Evolutionary conservation across 495 filamentous ascomycete species (phyloP), one percentile per base, ranked within the genome.

Genomic region (Cercophora newfieldiana): DNA sequence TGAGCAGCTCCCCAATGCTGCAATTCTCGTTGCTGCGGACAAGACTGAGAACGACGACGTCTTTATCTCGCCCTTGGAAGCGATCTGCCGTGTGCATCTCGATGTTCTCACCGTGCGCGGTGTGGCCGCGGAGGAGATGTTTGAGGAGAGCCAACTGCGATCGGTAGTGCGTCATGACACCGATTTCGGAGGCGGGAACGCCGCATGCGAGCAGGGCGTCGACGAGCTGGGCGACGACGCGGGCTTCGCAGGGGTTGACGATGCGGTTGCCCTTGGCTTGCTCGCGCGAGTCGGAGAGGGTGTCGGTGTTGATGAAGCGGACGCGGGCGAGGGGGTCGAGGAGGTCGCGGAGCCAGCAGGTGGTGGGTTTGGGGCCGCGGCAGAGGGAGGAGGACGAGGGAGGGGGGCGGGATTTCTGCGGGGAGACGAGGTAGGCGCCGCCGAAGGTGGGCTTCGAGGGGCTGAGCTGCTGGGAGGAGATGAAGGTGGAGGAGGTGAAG

Each of bases 121-220:
- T 28, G 55, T 76, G 69, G 6, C 68, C 59, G 48, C 78, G 74
- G 1, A 85, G 75, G 4, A 74, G 68, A 31, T 85, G 77, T 44
- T 81, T 81, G 0, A 86, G 75, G 18, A 83, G 71, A 0, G 82
- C 76, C 0, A 99, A 89, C 74, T 99, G 95, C 30, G 91, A 94
- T 67, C 94, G 91, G 79, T 99, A 99, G 75, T 97, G 91, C n/a
- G 95, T 96, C 74, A 99, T 97, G 68, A 98, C 89, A n/a, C 95
- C 95, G 56, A 99, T 94, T 50, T 93, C 89, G 6, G 79, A 80
- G 0, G 90, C 85, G 0, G 90, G 81, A 18, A 97, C 84, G 29
- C 95, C 95, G 7, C 85, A 83, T 0, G 85, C 81, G 55, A 97
- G 82, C 1, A 99, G 85, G 0, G 87, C 79, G 68, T 91, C 86